Percentiles rank a stretch among this genome's conserved stretches.
Conservation (phyloP, 495 filamentous ascomycete genomes). For the Xylaria palmicola region DNA sequence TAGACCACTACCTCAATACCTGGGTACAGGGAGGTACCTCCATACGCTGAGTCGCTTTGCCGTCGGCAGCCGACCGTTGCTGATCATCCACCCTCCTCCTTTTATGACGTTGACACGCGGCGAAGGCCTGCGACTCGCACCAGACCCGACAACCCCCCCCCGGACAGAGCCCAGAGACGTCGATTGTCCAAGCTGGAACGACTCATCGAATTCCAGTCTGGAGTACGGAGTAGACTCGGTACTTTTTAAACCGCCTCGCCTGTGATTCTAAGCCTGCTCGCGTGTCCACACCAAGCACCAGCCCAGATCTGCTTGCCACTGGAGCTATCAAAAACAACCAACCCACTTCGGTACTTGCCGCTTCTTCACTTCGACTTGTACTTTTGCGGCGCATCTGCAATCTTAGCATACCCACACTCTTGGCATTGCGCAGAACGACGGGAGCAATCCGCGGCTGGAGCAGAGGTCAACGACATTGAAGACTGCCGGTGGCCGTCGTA, state of each 20-base stretch:
- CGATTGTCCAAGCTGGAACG: not conserved
- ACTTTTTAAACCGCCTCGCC: no score
- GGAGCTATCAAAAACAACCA: no score
- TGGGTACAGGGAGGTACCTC: no score
- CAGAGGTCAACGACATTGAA: not conserved
- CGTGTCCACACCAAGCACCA: no score
- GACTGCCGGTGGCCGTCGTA: not conserved
- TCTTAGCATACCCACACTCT: constrained; percentile 11
- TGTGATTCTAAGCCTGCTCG: no score
- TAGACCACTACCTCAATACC: no score
- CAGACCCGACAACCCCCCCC: no score
- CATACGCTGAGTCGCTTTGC: not conserved
- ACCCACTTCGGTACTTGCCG: constrained; percentile 13
- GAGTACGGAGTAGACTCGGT: no score
- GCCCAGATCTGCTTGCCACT: not conserved
- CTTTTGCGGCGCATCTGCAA: constrained; percentile 8
- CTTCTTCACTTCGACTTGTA: not conserved
- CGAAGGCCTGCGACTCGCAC: not conserved
- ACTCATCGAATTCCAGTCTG: no score
- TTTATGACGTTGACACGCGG: constrained; percentile 6
- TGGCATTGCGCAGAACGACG: not conserved
- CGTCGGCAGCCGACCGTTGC: constrained; percentile 4
- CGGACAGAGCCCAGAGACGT: not conserved
- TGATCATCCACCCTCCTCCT: not conserved
- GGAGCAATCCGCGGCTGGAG: not conserved